Evolutionary conservation across 1,284 basidiomycete genomes (phyloP).

Genomic region (Psilocybe mexicana): DNA sequence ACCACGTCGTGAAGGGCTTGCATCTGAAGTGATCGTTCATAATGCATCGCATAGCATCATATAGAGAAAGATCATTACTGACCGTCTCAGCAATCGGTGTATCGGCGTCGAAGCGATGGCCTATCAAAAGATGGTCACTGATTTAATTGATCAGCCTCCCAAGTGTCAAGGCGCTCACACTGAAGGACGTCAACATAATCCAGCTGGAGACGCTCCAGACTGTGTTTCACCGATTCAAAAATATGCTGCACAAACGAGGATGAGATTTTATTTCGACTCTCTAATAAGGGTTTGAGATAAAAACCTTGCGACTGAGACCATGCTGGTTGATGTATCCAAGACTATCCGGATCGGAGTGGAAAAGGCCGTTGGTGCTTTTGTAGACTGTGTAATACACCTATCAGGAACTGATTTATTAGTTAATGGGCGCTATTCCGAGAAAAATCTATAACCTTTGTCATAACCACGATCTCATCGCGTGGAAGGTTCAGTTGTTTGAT

Average conservation of each 20-base stretch:
- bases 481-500: conserved; percentile 73
- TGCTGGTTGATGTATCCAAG: conserved; percentile 61
- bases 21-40: conserved; percentile 42
- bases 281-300: not conserved
- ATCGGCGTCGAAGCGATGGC: conserved; percentile 60
- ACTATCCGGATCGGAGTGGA: conserved; percentile 32
- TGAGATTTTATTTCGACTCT: not conserved
- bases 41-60: not conserved
- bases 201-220: conserved; percentile 63
- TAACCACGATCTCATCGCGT: conserved; percentile 73
- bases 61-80: not conserved
- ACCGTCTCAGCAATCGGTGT: conserved; percentile 62
- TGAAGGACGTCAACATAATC: conserved; percentile 74
- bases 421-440: not conserved
- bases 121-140: conserved; percentile 6
- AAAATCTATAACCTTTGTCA: conserved; percentile 62
- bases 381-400: conserved; percentile 40
- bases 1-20: conserved; percentile 70
- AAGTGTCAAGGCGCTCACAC: conserved; percentile 33
- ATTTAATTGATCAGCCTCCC: too few species aligned
- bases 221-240: conserved; percentile 71
- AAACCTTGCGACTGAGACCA: conserved; percentile 52
- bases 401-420: not conserved
- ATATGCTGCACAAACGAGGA: conserved; percentile 47
- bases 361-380: conserved; percentile 28